Evolutionary conservation across 2,329 filamentous ascomycete genomes (phyloP).

Genomic region (Colletotrichum sp.): DNA sequence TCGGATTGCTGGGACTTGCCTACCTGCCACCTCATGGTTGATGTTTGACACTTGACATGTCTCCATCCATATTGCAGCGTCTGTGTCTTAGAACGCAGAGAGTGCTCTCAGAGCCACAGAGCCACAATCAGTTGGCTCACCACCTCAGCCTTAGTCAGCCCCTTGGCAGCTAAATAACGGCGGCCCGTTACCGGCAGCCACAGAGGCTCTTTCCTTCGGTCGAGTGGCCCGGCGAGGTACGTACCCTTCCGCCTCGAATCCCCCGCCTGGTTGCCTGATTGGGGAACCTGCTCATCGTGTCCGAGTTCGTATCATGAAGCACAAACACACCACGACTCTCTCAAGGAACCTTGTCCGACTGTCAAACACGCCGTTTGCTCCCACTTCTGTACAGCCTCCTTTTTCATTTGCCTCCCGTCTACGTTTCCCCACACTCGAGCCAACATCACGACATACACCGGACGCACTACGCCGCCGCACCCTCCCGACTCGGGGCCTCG

Average conservation of each 20-base stretch:
- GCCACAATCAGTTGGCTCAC: neutral
- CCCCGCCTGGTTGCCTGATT: neutral
- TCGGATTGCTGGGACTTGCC: neutral
- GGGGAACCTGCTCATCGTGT: constrained; percentile 3
- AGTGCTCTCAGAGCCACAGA: neutral
- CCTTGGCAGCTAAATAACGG: neutral
- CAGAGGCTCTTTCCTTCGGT: neutral
- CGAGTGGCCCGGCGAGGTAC: neutral
- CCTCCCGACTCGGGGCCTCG: neutral
- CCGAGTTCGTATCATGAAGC: constrained; percentile 11
- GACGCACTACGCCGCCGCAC: neutral
- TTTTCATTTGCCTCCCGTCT: neutral
- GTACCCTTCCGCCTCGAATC: neutral
- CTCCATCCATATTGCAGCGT: neutral
- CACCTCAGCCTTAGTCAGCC: neutral
- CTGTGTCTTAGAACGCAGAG: neutral
- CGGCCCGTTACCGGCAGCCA: neutral
- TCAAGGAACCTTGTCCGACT: neutral
- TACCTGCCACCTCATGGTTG: neutral
- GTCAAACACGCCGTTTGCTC: neutral
- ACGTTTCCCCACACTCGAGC: neutral
- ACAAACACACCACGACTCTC: neutral
- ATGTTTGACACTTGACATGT: neutral
- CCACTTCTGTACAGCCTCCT: neutral
- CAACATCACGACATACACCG: neutral